phyloP scores from a whole-genome alignment of 2,329 filamentous ascomycete genomes.

The Aspergillus sp. region DNA sequence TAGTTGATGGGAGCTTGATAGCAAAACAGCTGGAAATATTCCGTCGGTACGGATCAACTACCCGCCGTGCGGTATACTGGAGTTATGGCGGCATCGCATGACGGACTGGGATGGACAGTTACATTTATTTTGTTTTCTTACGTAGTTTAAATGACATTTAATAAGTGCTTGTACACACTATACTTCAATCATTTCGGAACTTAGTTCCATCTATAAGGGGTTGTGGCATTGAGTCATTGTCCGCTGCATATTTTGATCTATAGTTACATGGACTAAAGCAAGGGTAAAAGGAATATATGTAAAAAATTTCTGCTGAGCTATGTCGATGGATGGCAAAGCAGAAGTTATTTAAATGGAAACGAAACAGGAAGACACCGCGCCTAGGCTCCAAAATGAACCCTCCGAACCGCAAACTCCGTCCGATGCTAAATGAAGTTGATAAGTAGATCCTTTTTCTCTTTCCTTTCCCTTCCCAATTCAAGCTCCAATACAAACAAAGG shows the following conservation, averaged over 20 bases:
- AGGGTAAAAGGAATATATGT: not conserved
- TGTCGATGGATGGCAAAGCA: not conserved
- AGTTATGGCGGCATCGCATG: not conserved
- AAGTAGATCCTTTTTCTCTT: not conserved
- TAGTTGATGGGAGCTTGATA: not conserved
- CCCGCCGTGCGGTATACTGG: not conserved
- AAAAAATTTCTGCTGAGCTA: not conserved
- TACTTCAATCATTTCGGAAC: not conserved
- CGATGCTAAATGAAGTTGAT: not conserved
- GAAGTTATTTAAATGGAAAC: not conserved
- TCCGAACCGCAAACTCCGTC: constrained; percentile 1
- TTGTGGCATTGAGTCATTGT: not conserved
- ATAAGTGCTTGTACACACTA: not conserved
- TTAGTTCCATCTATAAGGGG: not conserved
- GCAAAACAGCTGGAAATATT: constrained; percentile 6
- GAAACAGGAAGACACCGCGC: not conserved
- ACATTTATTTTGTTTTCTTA: not conserved
- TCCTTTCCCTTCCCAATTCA: not conserved
- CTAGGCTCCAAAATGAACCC: not conserved
- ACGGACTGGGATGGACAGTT: not conserved
- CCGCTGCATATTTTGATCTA: not conserved
- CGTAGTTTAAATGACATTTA: not conserved
- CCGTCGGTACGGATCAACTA: constrained; percentile 9
- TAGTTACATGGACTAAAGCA: not conserved
- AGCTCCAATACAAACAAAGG: not conserved